Evolutionary conservation across 768 basidiomycete genomes (phyloP).

Genomic region (Trametes maxima): DNA sequence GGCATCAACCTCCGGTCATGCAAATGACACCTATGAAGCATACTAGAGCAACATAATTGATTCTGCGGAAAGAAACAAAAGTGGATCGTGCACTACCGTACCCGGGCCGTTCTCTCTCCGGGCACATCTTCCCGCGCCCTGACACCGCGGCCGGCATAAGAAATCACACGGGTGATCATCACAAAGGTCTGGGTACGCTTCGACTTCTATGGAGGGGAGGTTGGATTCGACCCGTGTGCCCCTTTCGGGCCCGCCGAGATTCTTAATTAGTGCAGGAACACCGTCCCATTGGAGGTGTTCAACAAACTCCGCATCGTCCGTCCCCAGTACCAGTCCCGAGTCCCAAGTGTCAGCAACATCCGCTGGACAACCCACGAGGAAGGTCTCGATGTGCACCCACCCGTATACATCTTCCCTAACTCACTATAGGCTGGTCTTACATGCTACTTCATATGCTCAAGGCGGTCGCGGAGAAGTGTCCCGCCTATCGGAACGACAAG

Average conservation of each 20-base stretch:
- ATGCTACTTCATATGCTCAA: constrained; percentile 7
- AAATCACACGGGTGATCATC: neutral
- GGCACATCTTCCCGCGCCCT: neutral
- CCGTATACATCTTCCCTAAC: constrained; percentile 6
- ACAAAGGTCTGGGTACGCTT: constrained; percentile 9
- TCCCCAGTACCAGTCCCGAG: constrained; percentile 4
- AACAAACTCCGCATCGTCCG: neutral
- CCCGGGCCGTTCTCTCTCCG: no score
- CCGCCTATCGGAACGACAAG: constrained; percentile 1
- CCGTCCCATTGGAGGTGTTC: neutral
- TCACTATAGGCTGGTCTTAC: neutral
- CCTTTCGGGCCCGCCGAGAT: neutral
- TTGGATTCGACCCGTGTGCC: constrained; percentile 12
- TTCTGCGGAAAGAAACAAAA: neutral
- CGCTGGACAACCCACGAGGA: constrained; percentile 10
- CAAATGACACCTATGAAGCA: neutral
- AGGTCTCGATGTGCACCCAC: neutral
- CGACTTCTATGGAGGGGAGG: constrained; percentile 10
- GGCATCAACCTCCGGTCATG: no score
- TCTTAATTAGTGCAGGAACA: neutral
- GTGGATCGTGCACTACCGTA: neutral
- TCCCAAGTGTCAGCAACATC: constrained; percentile 7
- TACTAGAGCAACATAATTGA: neutral
- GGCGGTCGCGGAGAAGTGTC: constrained; percentile 4
- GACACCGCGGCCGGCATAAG: neutral